Evolutionary conservation across 2,329 filamentous ascomycete species (phyloP).

Genomic region (Nigrospora sphaerica): DNA sequence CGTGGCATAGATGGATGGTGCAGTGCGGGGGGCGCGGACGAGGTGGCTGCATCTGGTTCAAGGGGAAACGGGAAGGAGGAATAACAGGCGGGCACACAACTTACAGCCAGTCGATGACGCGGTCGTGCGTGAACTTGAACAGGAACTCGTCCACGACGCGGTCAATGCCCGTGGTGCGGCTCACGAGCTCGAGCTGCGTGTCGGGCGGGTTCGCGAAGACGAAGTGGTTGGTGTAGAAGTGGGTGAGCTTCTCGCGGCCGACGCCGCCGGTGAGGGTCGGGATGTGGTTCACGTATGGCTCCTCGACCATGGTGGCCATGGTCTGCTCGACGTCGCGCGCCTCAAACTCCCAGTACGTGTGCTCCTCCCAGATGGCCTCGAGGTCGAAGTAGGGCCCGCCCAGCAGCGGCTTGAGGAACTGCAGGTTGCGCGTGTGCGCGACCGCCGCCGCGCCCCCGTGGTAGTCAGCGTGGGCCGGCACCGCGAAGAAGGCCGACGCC

Average conservation of each 20-base stretch:
- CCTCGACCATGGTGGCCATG: slow-evolving; percentile 75
- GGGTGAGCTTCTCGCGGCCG: slow-evolving; percentile 53
- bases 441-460: slow-evolving; percentile 48
- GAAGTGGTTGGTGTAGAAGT: slow-evolving; percentile 69
- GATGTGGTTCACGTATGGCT: slow-evolving; percentile 74
- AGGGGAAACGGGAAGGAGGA: not conserved
- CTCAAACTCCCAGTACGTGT: slow-evolving; percentile 64
- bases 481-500: slow-evolving; percentile 32
- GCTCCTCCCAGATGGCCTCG: slow-evolving; percentile 73
- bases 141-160: slow-evolving; percentile 67
- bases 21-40: no score
- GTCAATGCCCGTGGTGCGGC: slow-evolving; percentile 64
- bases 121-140: slow-evolving; percentile 56
- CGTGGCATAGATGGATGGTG: no score
- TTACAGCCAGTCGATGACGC: slow-evolving; percentile 62
- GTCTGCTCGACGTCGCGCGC: slow-evolving; percentile 63
- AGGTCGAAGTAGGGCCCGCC: slow-evolving; percentile 65
- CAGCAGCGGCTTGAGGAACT: slow-evolving; percentile 56
- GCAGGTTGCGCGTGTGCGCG: slow-evolving; percentile 58
- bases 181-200: slow-evolving; percentile 60
- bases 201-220: slow-evolving; percentile 67
- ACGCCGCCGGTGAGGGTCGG: slow-evolving; percentile 67
- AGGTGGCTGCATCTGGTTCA: not conserved
- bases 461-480: slow-evolving; percentile 44
- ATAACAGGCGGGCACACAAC: slow-evolving; percentile 15